Evolutionary conservation across 169 alveolate species (phyloP).

Genomic region (Plasmodium relictum): DNA sequence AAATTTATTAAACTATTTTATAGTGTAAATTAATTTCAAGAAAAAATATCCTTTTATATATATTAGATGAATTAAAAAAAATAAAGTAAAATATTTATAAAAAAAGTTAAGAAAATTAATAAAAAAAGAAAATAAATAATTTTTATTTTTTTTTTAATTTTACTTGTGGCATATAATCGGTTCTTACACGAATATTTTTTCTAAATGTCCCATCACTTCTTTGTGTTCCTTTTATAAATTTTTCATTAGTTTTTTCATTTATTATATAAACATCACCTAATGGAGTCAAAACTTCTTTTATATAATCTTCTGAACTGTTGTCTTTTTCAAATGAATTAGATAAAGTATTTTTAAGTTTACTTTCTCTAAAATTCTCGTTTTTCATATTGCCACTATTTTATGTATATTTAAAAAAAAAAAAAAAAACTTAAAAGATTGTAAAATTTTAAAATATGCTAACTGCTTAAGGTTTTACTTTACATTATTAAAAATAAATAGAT

Average conservation of each 20-base stretch:
- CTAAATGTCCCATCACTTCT: slow-evolving; percentile 86
- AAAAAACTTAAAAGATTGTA: too few relatives aligned
- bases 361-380: slow-evolving; percentile 1
- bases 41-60: too few relatives aligned
- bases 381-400: too few relatives aligned
- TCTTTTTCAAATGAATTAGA: slow-evolving; percentile 32
- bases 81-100: background rate
- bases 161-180: slow-evolving; percentile 87
- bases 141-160: background rate
- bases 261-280: slow-evolving; percentile 82
- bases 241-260: slow-evolving; percentile 80
- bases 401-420: too few relatives aligned
- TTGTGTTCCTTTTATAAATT: slow-evolving; percentile 79
- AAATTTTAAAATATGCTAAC: too few relatives aligned
- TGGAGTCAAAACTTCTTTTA: slow-evolving; percentile 74
- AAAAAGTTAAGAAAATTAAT: background rate
- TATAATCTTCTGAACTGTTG: slow-evolving; percentile 3
- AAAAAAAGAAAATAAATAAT: too few relatives aligned
- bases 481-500: too few relatives aligned
- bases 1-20: background rate
- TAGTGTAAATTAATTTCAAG: too few relatives aligned
- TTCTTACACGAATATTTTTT: slow-evolving; percentile 80
- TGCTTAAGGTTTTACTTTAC: too few relatives aligned
- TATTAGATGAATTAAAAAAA: background rate
- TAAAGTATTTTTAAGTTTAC: slow-evolving; percentile 5